Base-by-base conservation (phyloP, 345 rosid genomes). In the Heritiera littoralis region DNA sequence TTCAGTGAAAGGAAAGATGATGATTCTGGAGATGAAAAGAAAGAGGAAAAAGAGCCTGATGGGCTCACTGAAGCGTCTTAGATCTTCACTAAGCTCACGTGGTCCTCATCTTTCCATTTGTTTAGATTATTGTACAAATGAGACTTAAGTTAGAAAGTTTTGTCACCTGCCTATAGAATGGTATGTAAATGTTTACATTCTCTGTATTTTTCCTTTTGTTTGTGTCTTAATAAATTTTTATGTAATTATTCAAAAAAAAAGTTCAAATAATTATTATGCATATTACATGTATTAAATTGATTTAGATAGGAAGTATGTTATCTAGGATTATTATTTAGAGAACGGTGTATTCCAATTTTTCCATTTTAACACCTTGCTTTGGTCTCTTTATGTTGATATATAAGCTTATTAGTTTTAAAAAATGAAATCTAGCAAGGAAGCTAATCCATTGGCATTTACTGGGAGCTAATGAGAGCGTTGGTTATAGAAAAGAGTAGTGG, bases 1-100 rank as follows among this genome's bases (percentile, higher is more conserved):
- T 81, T 92, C 81, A 91, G 92, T 43, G 84, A 90, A 52, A 84
- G 65, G 70, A 86, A 43, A 43, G 84, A 78, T 12, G 83, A 80
- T 35, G 92, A 87, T 83, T 82, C 94, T 65, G 85, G 63, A 79
- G 87, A 77, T 61, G 81, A 82, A 59, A 81, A 81, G 66, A 83
- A 79, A 51, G 86, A 52, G 60, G 70, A 84, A 63, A 82, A 55
- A 64, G 77, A 55, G 8, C 46, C 78, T 41, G 75, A 6, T 18
- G 71, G 45, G 72, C 85, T 84, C 74, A 69, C 81, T 9, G 81
- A 84, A 61, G 86, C 40, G 51, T 75, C 79, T 18, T 84, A 85
- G 75, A 49, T 54, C 68, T 20, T 65, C 65, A 52, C 56, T 3
- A 52, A 13, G 56, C 4, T 52, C 18, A 9, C 67, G 20, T 40